A percentile compares a stretch with the other conserved stretches of the same genome.
Conservation (phyloP, 176 grass and related monocot species). For the Oryza officinalis region DNA sequence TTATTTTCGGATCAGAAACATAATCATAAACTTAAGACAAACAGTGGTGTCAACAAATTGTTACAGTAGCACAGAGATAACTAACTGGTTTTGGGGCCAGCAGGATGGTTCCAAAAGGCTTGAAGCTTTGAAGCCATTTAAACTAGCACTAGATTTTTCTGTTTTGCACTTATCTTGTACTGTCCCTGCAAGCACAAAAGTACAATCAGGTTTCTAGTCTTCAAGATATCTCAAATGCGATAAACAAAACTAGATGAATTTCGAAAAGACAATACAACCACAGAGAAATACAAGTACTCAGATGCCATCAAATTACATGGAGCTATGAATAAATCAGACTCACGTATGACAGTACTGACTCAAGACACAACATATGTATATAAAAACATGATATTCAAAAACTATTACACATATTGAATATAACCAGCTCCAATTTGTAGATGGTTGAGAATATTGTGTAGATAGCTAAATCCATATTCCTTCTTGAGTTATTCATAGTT, state of each 20-base stretch:
- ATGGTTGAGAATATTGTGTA: neutral
- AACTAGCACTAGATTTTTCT: slow-evolving; percentile 21
- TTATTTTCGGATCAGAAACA: neutral
- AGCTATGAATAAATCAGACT: neutral
- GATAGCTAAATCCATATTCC: neutral
- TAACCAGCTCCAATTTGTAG: neutral
- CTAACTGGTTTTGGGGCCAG: slow-evolving; percentile 94
- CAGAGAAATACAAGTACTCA: neutral
- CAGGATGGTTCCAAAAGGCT: slow-evolving; percentile 88
- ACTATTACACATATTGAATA: neutral
- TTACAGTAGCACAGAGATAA: neutral
- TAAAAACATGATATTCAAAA: neutral
- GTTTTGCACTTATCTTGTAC: slow-evolving; percentile 14
- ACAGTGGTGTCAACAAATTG: neutral
- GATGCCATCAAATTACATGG: neutral
- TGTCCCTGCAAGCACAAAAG: slow-evolving; percentile 21
- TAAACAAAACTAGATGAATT: neutral
- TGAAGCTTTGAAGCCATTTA: slow-evolving; percentile 83
- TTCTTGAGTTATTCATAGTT: neutral
- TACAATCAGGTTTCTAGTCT: neutral
- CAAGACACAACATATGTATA: neutral
- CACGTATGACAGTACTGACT: neutral
- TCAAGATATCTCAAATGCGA: neutral
- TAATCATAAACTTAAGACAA: neutral
- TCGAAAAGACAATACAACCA: neutral